A percentile compares a stretch with the other conserved stretches of the same genome.
These are phyloP conservation scores for Vishniacozyma victoriae DNA, from an alignment of 768 basidiomycete genomes.

Conservation along the genomic window DNA sequence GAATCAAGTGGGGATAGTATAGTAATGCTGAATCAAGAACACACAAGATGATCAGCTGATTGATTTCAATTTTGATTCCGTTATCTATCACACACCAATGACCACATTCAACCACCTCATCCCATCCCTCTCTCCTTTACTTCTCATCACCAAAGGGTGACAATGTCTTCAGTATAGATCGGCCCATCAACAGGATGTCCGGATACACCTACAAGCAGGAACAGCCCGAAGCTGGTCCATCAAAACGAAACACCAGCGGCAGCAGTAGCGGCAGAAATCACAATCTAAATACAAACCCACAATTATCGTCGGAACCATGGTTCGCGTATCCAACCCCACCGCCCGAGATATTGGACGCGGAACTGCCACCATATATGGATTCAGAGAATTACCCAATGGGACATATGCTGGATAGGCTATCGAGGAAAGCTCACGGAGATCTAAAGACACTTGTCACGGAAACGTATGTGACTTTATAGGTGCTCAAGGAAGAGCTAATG, in stretches of 20 bases:
- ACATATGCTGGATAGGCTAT: constrained; percentile 21
- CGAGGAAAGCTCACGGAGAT: constrained; percentile 31
- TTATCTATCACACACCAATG: too few relatives aligned
- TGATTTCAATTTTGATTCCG: too few relatives aligned
- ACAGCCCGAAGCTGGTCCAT: constrained; percentile 1
- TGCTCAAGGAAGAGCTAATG: not conserved
- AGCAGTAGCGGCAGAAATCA: not conserved
- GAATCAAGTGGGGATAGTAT: too few relatives aligned
- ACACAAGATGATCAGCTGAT: too few relatives aligned
- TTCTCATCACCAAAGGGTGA: too few relatives aligned
- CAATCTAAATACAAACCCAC: constrained; percentile 16
- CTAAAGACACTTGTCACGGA: constrained; percentile 22
- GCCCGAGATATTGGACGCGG: constrained; percentile 23
- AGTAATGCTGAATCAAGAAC: too few relatives aligned
- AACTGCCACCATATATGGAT: constrained; percentile 36
- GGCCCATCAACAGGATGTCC: too few relatives aligned
- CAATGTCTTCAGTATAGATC: too few relatives aligned
- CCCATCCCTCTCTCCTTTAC: too few relatives aligned
- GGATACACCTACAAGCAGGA: too few relatives aligned
- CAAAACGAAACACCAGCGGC: not conserved
- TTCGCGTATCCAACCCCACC: constrained; percentile 35
- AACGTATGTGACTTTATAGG: constrained; percentile 21
- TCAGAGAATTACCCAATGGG: constrained; percentile 31
- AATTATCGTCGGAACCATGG: constrained; percentile 28
- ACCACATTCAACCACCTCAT: too few relatives aligned